These are phyloP conservation scores for Stachybotrys elegans DNA, from an alignment of 2,329 filamentous ascomycete species.

Conservation along the genomic window DNA sequence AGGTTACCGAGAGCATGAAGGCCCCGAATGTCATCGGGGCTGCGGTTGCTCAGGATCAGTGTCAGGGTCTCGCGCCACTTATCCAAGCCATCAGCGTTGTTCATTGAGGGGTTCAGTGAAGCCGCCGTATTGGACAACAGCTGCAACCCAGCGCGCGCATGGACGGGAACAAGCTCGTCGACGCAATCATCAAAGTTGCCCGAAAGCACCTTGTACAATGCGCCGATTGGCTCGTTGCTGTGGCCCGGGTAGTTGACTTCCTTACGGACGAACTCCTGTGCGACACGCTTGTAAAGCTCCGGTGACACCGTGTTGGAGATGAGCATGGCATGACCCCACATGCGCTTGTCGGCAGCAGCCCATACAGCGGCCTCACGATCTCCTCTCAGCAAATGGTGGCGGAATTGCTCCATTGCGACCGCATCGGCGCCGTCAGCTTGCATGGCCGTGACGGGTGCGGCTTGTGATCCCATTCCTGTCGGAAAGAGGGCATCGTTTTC, in stretches of 20 bases:
- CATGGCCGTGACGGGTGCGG: conserved; percentile 28
- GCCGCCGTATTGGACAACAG: conserved; percentile 74
- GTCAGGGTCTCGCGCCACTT: conserved; percentile 91
- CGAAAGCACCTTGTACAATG: conserved; percentile 88
- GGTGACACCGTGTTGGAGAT: conserved; percentile 74
- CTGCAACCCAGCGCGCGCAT: conserved; percentile 86
- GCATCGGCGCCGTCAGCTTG: conserved; percentile 65
- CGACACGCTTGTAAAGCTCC: conserved; percentile 85
- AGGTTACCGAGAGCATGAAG: conserved; percentile 77
- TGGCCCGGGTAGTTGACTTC: conserved; percentile 80
- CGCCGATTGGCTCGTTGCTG: conserved; percentile 81
- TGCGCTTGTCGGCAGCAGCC: conserved; percentile 83
- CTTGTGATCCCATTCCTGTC: conserved; percentile 17
- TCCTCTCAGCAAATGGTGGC: conserved; percentile 68
- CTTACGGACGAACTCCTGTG: conserved; percentile 91
- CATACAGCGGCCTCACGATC: conserved; percentile 89
- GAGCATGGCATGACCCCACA: conserved; percentile 96
- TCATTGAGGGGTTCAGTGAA: conserved; percentile 52
- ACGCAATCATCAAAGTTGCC: conserved; percentile 93
- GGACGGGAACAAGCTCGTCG: conserved; percentile 89
- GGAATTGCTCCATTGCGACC: conserved; percentile 64
- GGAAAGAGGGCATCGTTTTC: conserved; percentile 20
- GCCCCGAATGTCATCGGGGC: conserved; percentile 69
- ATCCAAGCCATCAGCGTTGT: conserved; percentile 78
- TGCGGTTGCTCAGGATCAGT: conserved; percentile 84